Evolutionary conservation across 2,329 filamentous ascomycete species (phyloP), one percentile per base, ranked within the genome.

Genomic region (Colletotrichum truncatum): DNA sequence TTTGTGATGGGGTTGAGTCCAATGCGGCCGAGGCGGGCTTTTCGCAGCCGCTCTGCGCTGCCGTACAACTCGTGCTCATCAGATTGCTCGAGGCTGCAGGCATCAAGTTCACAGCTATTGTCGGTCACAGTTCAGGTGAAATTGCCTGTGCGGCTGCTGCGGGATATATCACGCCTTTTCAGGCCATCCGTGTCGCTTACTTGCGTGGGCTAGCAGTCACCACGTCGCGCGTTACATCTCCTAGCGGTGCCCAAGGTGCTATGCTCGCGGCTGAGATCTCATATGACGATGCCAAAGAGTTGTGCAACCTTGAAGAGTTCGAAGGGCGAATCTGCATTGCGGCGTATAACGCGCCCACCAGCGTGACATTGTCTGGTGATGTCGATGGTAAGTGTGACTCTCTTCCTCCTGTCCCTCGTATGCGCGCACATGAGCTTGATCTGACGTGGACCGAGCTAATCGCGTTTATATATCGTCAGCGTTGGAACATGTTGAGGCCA

Each of bases 81-180:
- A 70, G 76, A 6, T 53, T 73, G 3, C 63, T 76, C 1, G 32
- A 60, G 0, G 64, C 71, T 0, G 77, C 76, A 4, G 76, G 76
- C 3, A 62, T 83, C n/a, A 51, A 64, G 1, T 75, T 80, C 5
- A 43, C 65, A 2, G 74, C 74, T 2, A 79, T 82, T 0, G 76
- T 83, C 3, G 82, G 83, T 4, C 84, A 85, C 69, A 84, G 81
- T 0, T 82, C 79, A 1, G 83, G 83, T 2, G 84, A 86, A 67
- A 84, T 85, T 16, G 82, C 72, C 1, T 82, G 82, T 1, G 84
- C 81, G 0, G 86, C 84, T 69, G 82, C 83, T 0, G 78, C 81
- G 0, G 83, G 82, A 0, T 73, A 78, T 21, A 60, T 87, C 25
- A 54, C 21, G 3, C 73, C 73, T 0, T 74, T 74, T 2, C 79